Evolutionary conservation across 1,139 yeast species (phyloP), one percentile per base, ranked within the genome.

Genomic region (Yamadazyma dendronema): DNA sequence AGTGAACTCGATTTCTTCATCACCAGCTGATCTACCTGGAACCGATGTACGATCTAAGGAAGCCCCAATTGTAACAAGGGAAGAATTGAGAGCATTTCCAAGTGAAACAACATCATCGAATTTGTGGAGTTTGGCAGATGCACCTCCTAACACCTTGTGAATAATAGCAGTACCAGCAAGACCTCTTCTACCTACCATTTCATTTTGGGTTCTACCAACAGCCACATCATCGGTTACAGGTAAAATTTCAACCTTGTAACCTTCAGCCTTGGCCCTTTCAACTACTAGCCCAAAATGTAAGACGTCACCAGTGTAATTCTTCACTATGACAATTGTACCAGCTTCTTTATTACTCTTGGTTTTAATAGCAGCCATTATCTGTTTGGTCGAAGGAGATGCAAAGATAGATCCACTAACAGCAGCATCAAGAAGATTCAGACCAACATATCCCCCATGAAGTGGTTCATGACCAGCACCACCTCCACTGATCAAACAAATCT

Each of bases 401-500:
- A 90, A 90, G 14, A 87, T 74, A 30, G 84, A 79, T 24, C 97
- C 97, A 37, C 88, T 79, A 7, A 89, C 96, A 2, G 96, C 97
- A 27, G 84, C 95, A 52, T 85, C 88, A 30, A 90, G 62, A 52
- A 84, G 66, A 36, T 92, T 92, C 19, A 76, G 72, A 4, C 97
- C 97, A 11, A 90, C 92, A 56, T 79, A 89, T 0, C 96, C 97
- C 4, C 86, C 92, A 55, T 89, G 96, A 7, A 90, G 72, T 22
- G 97, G 97, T 61, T 90, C 97, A 57, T 90, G 97, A 27, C 97
- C 97, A 8, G 92, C 81, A 22, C 97, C 97, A 38, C 97, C 97
- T 40, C 97, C 96, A 32, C 96, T 81, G 19, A 90, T 65, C 37
- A 90, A 52, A 3, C 88, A 75, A 32, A 89, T 83, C 51, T 84